Evolutionary conservation across 1,284 basidiomycete species (phyloP).

Genomic region (Ustilago bromivora): DNA sequence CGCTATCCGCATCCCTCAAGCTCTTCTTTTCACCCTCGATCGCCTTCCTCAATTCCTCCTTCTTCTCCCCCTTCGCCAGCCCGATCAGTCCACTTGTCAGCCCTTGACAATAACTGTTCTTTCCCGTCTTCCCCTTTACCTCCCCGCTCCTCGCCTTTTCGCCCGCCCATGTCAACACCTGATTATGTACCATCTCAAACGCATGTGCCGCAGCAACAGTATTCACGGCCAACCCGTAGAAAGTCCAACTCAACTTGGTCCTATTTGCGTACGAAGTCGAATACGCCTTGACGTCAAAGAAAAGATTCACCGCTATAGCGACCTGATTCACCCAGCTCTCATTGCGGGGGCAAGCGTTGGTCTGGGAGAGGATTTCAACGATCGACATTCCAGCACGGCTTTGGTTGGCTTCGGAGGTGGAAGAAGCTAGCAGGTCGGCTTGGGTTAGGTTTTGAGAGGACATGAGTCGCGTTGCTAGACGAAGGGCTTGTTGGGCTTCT

Average conservation of each 20-base stretch:
- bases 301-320: constrained; percentile 47
- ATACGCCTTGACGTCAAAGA: constrained; percentile 53
- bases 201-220: constrained; percentile 56
- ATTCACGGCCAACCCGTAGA: constrained; percentile 55
- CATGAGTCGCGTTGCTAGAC: constrained; percentile 49
- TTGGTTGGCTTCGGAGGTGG: constrained; percentile 26
- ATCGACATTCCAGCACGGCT: constrained; percentile 41
- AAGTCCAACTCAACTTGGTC: constrained; percentile 48
- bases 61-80: constrained; percentile 53
- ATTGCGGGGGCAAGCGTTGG: constrained; percentile 30
- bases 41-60: constrained; percentile 47
- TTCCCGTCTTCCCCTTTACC: constrained; percentile 39
- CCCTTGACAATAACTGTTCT: constrained; percentile 52
- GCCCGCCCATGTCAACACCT: constrained; percentile 48
- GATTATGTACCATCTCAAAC: constrained; percentile 61
- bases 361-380: constrained; percentile 52
- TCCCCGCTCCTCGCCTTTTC: constrained; percentile 23
- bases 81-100: constrained; percentile 40
- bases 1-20: constrained; percentile 21
- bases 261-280: constrained; percentile 38
- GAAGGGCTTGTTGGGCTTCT: constrained; percentile 51
- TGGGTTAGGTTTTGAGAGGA: constrained; percentile 54
- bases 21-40: constrained; percentile 52
- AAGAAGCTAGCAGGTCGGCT: constrained; percentile 47
- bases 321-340: constrained; percentile 52